phyloP scores from a whole-genome alignment of 306 rosid genomes.

The Rosa persica region DNA sequence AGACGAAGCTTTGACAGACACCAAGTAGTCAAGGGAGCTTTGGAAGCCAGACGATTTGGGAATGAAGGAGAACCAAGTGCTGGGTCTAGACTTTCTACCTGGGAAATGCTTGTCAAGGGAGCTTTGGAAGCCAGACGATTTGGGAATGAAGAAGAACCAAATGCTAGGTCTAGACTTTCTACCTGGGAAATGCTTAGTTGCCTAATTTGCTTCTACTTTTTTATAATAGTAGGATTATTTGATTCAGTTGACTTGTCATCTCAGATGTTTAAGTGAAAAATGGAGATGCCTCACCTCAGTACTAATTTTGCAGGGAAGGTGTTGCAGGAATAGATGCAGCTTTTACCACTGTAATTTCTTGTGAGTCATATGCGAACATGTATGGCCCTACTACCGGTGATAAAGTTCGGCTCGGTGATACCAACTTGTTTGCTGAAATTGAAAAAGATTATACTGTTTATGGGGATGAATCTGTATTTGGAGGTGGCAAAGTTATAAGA shows the following conservation, averaged over 20 bases:
- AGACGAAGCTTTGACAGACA: constrained; percentile 44
- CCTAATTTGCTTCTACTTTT: constrained; percentile 19
- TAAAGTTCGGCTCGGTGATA: constrained; percentile 91
- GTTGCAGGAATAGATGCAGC: constrained; percentile 49
- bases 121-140: constrained; percentile 45
- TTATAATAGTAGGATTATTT: constrained; percentile 20
- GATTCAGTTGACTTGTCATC: constrained; percentile 15
- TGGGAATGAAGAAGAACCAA: constrained; percentile 51
- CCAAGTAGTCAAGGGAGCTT: constrained; percentile 48
- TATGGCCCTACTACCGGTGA: constrained; percentile 93
- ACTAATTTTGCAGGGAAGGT: constrained; percentile 75
- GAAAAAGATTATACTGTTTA: constrained; percentile 69
- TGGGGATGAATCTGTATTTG: constrained; percentile 95
- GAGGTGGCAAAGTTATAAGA: constrained; percentile 93
- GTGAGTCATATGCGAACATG: constrained; percentile 73
- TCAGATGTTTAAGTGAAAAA: constrained; percentile 16
- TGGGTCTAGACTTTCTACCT: constrained; percentile 47
- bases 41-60: constrained; percentile 43
- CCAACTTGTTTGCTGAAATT: constrained; percentile 76
- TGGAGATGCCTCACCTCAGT: constrained; percentile 34
- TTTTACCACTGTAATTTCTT: constrained; percentile 51
- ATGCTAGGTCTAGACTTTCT: constrained; percentile 56
- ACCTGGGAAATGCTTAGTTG: constrained; percentile 3
- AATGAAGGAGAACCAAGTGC: constrained; percentile 53
- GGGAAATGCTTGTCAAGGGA: constrained; percentile 26